phyloP scores from a whole-genome alignment of 768 basidiomycete species.

The Xerocomellus amylosporus region DNA sequence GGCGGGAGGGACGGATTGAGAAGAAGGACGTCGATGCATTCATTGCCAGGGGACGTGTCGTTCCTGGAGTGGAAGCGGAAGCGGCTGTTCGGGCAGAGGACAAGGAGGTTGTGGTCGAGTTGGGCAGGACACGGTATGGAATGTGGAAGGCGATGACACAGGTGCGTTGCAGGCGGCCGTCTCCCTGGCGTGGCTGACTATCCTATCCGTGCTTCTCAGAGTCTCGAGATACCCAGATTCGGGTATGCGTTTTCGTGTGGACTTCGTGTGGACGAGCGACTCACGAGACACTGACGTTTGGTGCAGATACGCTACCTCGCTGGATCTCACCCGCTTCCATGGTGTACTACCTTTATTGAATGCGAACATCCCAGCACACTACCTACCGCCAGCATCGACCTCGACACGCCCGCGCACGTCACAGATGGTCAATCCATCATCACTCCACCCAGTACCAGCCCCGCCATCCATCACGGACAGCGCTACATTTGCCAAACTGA shows the following conservation, averaged over 20 bases:
- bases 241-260: slow-evolving; percentile 43
- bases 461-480: slow-evolving; percentile 46
- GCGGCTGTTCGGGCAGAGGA: background rate
- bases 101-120: slow-evolving; percentile 61
- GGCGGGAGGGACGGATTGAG: slow-evolving; percentile 72
- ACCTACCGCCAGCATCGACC: slow-evolving; percentile 41
- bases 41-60: slow-evolving; percentile 30
- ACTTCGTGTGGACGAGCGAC: background rate
- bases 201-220: slow-evolving; percentile 40
- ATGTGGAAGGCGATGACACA: slow-evolving; percentile 93
- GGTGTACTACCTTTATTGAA: slow-evolving; percentile 62
- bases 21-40: slow-evolving; percentile 70
- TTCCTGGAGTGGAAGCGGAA: background rate
- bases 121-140: slow-evolving; percentile 71
- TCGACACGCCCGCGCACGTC: slow-evolving; percentile 21
- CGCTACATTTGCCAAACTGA: slow-evolving; percentile 62
- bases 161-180: slow-evolving; percentile 37
- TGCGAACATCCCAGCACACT: slow-evolving; percentile 63
- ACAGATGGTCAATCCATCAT: slow-evolving; percentile 37
- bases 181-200: background rate
- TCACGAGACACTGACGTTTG: slow-evolving; percentile 2
- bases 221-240: slow-evolving; percentile 83
- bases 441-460: slow-evolving; percentile 39
- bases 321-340: slow-evolving; percentile 73
- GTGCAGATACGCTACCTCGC: slow-evolving; percentile 63